Evolutionary conservation across 768 basidiomycete species (phyloP).

Genomic region (Zangia roseola): DNA sequence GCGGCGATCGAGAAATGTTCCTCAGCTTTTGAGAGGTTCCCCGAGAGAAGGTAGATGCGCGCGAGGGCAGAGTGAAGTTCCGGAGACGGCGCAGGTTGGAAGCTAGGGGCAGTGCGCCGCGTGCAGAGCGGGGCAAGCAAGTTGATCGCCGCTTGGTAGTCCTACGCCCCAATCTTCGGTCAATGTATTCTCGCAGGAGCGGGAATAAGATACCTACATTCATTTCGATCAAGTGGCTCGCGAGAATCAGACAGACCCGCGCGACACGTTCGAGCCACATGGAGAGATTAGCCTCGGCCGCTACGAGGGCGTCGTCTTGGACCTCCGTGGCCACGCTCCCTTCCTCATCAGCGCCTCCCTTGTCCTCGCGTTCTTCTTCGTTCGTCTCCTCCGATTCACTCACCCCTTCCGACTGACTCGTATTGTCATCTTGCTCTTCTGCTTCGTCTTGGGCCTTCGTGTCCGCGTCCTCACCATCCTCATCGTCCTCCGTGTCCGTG

Average conservation of each 20-base stretch:
- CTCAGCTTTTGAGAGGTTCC: slow-evolving; percentile 58
- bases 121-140: slow-evolving; percentile 67
- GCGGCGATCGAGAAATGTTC: slow-evolving; percentile 48
- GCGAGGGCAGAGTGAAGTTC: slow-evolving; percentile 68
- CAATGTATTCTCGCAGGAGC: too few species aligned
- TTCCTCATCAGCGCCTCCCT: background rate
- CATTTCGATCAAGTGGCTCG: slow-evolving; percentile 83
- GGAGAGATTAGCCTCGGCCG: slow-evolving; percentile 37
- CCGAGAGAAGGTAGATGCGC: slow-evolving; percentile 73
- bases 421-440: too few species aligned
- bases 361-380: slow-evolving; percentile 22
- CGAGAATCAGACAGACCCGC: slow-evolving; percentile 73
- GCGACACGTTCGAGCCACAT: slow-evolving; percentile 88
- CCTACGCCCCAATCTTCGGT: slow-evolving; percentile 42
- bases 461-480: background rate
- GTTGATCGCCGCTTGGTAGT: slow-evolving; percentile 63
- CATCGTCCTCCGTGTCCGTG: background rate
- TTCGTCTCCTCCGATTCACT: background rate
- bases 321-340: background rate
- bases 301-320: slow-evolving; percentile 17
- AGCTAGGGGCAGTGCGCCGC: slow-evolving; percentile 26
- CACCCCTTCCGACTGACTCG: too few species aligned
- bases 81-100: slow-evolving; percentile 38
- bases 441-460: slow-evolving; percentile 1
- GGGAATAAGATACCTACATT: slow-evolving; percentile 52